phyloP scores from a whole-genome alignment of 169 alveolate species.

The Cardiosporidium cionae region DNA sequence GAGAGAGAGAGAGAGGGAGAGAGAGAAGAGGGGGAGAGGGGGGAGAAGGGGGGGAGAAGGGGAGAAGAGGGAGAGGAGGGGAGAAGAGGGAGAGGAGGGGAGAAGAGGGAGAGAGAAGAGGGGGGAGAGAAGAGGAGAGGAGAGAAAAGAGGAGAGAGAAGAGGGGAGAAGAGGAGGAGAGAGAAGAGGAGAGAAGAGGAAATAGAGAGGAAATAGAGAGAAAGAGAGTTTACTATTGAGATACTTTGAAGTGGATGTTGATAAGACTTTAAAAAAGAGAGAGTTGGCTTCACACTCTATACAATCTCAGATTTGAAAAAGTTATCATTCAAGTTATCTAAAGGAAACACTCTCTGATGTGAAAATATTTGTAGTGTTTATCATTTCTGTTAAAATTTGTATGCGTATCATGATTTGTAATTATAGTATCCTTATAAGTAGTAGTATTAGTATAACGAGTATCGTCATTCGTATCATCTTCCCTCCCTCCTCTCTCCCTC shows the following conservation, averaged over 20 bases:
- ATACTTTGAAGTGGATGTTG: not conserved
- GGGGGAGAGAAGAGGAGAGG: no score
- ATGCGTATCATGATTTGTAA: not conserved
- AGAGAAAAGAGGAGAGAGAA: not conserved
- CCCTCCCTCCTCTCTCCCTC: conserved; percentile 3
- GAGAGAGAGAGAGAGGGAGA: not conserved
- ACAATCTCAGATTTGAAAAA: not conserved
- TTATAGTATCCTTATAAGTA: not conserved
- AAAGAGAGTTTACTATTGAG: no score
- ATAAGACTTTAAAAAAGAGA: not conserved
- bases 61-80: not conserved
- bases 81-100: not conserved
- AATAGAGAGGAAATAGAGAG: not conserved
- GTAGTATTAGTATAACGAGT: not conserved
- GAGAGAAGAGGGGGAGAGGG: not conserved
- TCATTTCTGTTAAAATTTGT: not conserved
- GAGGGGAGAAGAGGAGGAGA: no score
- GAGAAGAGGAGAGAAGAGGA: not conserved
- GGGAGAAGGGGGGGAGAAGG: not conserved
- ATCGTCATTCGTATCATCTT: not conserved
- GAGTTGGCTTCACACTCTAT: not conserved
- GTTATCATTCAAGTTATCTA: not conserved
- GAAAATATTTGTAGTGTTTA: not conserved
- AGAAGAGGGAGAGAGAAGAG: no score
- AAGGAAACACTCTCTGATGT: not conserved